These are phyloP conservation scores for Penicillium verrucosum DNA, from an alignment of 2,329 filamentous ascomycete species.

Conservation along the genomic window DNA sequence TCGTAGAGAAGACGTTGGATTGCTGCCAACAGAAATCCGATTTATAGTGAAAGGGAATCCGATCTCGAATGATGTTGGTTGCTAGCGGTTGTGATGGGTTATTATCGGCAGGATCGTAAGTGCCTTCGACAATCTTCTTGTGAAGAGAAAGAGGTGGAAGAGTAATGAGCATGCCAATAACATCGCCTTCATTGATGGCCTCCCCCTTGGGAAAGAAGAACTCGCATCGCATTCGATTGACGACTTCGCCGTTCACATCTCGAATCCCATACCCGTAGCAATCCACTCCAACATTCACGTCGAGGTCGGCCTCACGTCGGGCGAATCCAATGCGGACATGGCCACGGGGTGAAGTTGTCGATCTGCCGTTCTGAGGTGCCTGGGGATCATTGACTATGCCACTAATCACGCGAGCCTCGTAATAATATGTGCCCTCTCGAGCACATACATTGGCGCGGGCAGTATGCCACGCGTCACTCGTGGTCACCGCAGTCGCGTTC, in stretches of 20 bases:
- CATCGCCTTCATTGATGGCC: slow-evolving; percentile 81
- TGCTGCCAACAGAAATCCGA: slow-evolving; percentile 86
- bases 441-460: slow-evolving; percentile 86
- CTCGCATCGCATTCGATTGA: slow-evolving; percentile 90
- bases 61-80: slow-evolving; percentile 85
- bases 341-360: slow-evolving; percentile 33
- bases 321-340: slow-evolving; percentile 51
- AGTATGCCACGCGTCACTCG: slow-evolving; percentile 90
- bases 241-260: slow-evolving; percentile 84
- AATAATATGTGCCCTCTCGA: slow-evolving; percentile 86
- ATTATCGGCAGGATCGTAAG: slow-evolving; percentile 84
- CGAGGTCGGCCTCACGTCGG: slow-evolving; percentile 45
- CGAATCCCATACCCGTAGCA: slow-evolving; percentile 94
- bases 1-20: slow-evolving; percentile 64
- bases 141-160: slow-evolving; percentile 83
- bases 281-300: slow-evolving; percentile 71
- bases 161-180: slow-evolving; percentile 89
- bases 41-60: slow-evolving; percentile 92
- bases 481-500: slow-evolving; percentile 73
- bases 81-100: slow-evolving; percentile 48
- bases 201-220: slow-evolving; percentile 79
- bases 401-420: slow-evolving; percentile 84
- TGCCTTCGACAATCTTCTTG: slow-evolving; percentile 79
- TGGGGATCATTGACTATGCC: slow-evolving; percentile 49
- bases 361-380: slow-evolving; percentile 20